Conservation (phyloP, 805 yeast species). For the Pichia eremophila region DNA sequence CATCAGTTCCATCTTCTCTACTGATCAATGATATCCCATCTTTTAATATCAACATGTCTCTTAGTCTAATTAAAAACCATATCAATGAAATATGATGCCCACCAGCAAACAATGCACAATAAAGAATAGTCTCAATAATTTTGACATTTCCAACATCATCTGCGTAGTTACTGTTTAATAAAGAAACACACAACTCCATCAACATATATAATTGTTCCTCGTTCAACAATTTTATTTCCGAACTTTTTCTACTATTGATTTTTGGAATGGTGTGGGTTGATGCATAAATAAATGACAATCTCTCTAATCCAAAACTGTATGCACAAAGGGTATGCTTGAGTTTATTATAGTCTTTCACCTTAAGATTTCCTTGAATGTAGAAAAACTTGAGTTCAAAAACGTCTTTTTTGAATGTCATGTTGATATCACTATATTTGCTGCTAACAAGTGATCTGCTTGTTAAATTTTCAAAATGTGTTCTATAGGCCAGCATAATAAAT, state of each 20-base stretch:
- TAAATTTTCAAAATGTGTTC: background rate
- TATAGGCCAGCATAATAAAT: background rate
- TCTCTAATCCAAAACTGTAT: too few relatives aligned
- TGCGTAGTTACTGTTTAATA: background rate
- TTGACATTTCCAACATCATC: conserved; percentile 11
- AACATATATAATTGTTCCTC: conserved; percentile 2
- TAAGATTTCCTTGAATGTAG: background rate
- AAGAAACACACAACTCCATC: conserved; percentile 3
- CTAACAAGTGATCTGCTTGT: background rate
- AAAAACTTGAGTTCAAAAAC: background rate
- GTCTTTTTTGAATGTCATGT: background rate
- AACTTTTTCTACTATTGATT: too few relatives aligned
- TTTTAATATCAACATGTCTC: conserved; percentile 4
- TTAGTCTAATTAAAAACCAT: conserved; percentile 9
- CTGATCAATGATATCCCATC: conserved; percentile 9
- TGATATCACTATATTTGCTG: background rate
- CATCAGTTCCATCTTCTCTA: conserved; percentile 8
- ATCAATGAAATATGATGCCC: conserved; percentile 9
- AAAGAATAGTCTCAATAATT: conserved; percentile 6
- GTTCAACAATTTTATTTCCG: background rate
- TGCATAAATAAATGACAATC: too few relatives aligned
- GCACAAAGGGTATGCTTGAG: too few relatives aligned
- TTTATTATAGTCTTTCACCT: too few relatives aligned
- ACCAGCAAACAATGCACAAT: conserved; percentile 12
- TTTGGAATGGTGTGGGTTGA: too few relatives aligned